These are phyloP conservation scores for Spergularia marina DNA, from an alignment of 148 eudicot genomes.

Conservation along the genomic window DNA sequence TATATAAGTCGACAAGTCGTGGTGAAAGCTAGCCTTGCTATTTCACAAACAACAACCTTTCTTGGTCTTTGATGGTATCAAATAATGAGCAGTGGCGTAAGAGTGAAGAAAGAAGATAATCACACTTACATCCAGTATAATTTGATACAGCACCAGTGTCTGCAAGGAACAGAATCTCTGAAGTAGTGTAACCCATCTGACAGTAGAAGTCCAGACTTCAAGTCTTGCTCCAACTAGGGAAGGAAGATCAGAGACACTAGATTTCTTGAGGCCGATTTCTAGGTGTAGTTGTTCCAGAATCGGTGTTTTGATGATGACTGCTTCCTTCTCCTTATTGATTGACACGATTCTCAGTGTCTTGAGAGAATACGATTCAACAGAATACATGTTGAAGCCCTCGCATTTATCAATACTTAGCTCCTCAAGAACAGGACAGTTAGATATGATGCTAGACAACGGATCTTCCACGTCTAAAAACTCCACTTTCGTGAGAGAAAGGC, in stretches of 20 bases:
- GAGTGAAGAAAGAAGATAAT: too few species aligned
- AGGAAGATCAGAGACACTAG: background rate
- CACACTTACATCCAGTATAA: conserved; percentile 7
- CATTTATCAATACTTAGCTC: conserved; percentile 25
- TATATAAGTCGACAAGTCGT: background rate
- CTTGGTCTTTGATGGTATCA: too few species aligned
- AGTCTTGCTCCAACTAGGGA: conserved; percentile 10
- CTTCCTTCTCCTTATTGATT: too few species aligned
- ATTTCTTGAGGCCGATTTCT: background rate
- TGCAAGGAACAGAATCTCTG: background rate
- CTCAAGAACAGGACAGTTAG: conserved; percentile 27
- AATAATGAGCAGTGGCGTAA: background rate
- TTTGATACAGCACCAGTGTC: background rate
- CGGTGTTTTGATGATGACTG: conserved; percentile 16
- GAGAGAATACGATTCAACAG: conserved; percentile 17
- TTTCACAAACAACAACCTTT: too few species aligned
- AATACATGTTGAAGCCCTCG: background rate
- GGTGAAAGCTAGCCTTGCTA: background rate
- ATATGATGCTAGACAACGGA: conserved; percentile 21
- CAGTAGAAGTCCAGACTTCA: background rate
- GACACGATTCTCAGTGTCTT: conserved; percentile 12
- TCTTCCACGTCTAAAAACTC: conserved; percentile 1
- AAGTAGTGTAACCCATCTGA: conserved; percentile 10
- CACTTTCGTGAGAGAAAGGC: conserved; percentile 15
- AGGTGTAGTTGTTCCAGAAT: conserved; percentile 14